Base-by-base conservation (phyloP, 441 rosid genomes). In the Pelargonium fulgidum region DNA sequence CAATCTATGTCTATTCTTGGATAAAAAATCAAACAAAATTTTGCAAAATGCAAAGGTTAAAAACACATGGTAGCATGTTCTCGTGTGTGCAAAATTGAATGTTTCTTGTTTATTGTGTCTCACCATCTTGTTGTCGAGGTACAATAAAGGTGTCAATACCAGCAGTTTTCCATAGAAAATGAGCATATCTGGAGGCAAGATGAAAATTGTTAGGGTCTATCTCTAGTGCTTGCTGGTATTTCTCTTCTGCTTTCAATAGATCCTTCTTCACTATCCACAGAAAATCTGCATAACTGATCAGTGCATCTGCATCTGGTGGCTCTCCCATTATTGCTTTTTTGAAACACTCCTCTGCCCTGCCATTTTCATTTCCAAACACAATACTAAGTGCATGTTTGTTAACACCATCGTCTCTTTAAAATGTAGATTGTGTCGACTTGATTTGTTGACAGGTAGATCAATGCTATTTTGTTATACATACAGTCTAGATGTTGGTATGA, bases 291-390 rank as follows among this genome's bases (percentile, higher is more conserved):
- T 48, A 48, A 3, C 54, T 48, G 54, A 16, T 48, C 54, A 48
- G 54, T 48, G 16, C 54, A 11, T 48, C 54, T 48, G 16, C 54
- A n/a, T 48, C 54, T 4, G 54, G 54, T 48, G 54, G 54, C 54
- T 48, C 54, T 4, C 4, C 54, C 54, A 48, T 48, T 13, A 48
- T 48, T 12, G 54, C 54, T 12, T 17, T 48, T 17, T 48, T 48
- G 54, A 48, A 48, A 12, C 54, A 48, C 54, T 48, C 14, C 54
- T 48, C 54, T n/a, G 54, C 54, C 54, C 54, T 48, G 48, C 48
- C 13, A 44, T 44, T 44, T 44, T 13, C 10, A 44, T 44, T 7
- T 12, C 48, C 48, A 44, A 26, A 26, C 33, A 26, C 33, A 26
- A 26, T 26, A 1, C 33, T 26, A 26, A 26, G 33, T 0, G 4